A percentile compares a stretch with the other conserved stretches of the same genome.
These are phyloP conservation scores for Cyclotella cryptica DNA, from an alignment of 108 stramenopile genomes.

Conservation along the genomic window DNA sequence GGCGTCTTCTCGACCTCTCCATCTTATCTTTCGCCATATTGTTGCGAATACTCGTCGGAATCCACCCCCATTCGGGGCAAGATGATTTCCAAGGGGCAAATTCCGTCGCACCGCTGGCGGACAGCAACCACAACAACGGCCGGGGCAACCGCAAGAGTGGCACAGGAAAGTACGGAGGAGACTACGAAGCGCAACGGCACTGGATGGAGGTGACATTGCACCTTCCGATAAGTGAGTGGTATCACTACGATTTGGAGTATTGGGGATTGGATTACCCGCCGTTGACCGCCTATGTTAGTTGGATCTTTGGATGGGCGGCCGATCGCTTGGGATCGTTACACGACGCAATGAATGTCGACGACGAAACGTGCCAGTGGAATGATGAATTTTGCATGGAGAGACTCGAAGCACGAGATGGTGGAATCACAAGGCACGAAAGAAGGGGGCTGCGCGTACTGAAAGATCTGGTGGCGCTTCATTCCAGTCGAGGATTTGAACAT, in stretches of 20 bases:
- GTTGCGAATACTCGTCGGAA: constrained; percentile 69
- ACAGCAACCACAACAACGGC: neutral
- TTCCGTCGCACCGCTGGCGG: no score
- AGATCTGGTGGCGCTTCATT: constrained; percentile 60
- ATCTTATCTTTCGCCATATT: constrained; percentile 37
- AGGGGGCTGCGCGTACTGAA: constrained; percentile 24
- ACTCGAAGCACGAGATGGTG: neutral
- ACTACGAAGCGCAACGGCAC: constrained; percentile 97
- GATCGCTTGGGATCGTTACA: constrained; percentile 59
- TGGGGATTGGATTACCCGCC: constrained; percentile 99
- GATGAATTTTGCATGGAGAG: neutral
- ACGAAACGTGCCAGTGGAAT: neutral
- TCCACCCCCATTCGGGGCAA: constrained; percentile 84
- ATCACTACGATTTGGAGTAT: constrained; percentile 87
- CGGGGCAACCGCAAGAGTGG: neutral
- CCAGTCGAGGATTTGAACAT: constrained; percentile 89
- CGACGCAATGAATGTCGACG: constrained; percentile 8
- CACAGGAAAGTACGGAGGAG: constrained; percentile 81
- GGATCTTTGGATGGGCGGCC: constrained; percentile 66
- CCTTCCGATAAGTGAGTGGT: constrained; percentile 90
- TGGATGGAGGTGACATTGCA: constrained; percentile 96
- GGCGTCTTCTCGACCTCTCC: no score
- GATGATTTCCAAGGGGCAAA: constrained; percentile 76
- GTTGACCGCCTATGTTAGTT: constrained; percentile 88
- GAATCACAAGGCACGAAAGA: constrained; percentile 9